Conservation (phyloP, 2,329 filamentous ascomycete genomes). For the Fusarium keratoplasticum region DNA sequence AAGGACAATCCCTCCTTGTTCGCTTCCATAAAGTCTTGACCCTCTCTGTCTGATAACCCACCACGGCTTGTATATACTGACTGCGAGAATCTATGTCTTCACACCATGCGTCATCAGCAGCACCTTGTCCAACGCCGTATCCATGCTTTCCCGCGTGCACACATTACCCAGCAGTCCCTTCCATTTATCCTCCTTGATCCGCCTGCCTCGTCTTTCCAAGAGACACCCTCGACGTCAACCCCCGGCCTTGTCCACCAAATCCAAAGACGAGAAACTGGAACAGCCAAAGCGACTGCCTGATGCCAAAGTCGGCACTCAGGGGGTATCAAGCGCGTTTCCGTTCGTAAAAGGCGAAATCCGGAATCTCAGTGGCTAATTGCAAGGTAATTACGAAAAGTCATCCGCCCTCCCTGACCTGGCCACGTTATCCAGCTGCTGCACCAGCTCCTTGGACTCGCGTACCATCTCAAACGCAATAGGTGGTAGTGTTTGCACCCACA, state of each 20-base stretch:
- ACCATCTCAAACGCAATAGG: conserved; percentile 91
- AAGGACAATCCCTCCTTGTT: conserved; percentile 14
- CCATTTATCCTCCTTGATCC: conserved; percentile 25
- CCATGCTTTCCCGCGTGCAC: conserved; percentile 42
- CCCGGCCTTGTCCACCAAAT: conserved; percentile 21
- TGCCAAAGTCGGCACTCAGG: conserved; percentile 29
- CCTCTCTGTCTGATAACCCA: background rate
- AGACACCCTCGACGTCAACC: conserved; percentile 24
- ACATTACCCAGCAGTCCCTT: conserved; percentile 41
- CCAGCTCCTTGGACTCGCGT: conserved; percentile 81
- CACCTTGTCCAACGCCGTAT: conserved; percentile 42
- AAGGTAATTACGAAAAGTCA: conserved; percentile 59
- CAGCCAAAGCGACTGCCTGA: conserved; percentile 18
- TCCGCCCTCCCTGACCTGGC: conserved; percentile 49
- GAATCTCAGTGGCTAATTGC: conserved; percentile 21
- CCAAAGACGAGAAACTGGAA: conserved; percentile 31
- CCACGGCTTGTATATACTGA: conserved; percentile 26
- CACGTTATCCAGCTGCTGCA: conserved; percentile 56
- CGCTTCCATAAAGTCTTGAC: conserved; percentile 18
- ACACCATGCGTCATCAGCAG: conserved; percentile 34
- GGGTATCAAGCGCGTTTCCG: conserved; percentile 37
- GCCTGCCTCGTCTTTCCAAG: conserved; percentile 5
- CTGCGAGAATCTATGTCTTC: conserved; percentile 19
- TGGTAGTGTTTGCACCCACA: conserved; percentile 78
- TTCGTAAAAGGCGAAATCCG: conserved; percentile 15